A percentile compares a stretch with the other conserved stretches of the same genome.
Evolutionary conservation across 352 stramenopile genomes (phyloP).

Genomic region (Globisporangium spiculum): DNA sequence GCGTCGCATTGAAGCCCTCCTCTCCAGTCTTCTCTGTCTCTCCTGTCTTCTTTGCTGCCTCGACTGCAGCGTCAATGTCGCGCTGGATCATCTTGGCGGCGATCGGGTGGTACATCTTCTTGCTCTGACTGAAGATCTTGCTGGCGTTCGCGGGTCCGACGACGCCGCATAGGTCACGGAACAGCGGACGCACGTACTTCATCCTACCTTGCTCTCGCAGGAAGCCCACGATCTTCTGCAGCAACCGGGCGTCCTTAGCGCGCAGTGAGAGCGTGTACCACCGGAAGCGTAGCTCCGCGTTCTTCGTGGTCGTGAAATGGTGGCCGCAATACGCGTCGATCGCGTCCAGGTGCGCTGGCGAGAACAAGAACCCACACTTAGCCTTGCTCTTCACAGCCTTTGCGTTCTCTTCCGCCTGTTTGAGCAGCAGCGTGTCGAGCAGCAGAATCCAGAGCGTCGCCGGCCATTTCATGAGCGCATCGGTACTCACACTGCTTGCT

Average conservation of each 20-base stretch:
- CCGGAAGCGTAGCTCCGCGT: conserved; percentile 69
- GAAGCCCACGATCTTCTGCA: conserved; percentile 41
- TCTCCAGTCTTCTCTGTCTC: neutral
- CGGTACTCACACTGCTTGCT: neutral
- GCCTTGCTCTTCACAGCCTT: neutral
- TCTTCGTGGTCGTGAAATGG: conserved; percentile 48
- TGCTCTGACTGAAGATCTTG: conserved; percentile 44
- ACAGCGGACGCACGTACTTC: conserved; percentile 74
- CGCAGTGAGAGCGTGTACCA: conserved; percentile 66
- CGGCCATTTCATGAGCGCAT: conserved; percentile 32
- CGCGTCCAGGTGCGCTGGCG: conserved; percentile 36
- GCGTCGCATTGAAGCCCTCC: neutral
- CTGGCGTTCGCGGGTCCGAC: conserved; percentile 28
- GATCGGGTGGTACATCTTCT: conserved; percentile 67
- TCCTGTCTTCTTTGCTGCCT: neutral
- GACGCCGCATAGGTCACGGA: conserved; percentile 47
- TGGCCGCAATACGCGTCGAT: conserved; percentile 52
- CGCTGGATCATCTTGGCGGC: conserved; percentile 72
- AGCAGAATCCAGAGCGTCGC: conserved; percentile 54
- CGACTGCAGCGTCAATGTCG: conserved; percentile 24
- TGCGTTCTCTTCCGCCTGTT: neutral
- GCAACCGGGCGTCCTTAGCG: conserved; percentile 37
- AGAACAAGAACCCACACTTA: neutral
- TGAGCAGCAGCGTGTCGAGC: conserved; percentile 47
- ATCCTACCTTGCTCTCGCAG: conserved; percentile 70